These are phyloP conservation scores for Rhizophora apiculata DNA, from an alignment of 345 rosid species.

Conservation along the genomic window DNA sequence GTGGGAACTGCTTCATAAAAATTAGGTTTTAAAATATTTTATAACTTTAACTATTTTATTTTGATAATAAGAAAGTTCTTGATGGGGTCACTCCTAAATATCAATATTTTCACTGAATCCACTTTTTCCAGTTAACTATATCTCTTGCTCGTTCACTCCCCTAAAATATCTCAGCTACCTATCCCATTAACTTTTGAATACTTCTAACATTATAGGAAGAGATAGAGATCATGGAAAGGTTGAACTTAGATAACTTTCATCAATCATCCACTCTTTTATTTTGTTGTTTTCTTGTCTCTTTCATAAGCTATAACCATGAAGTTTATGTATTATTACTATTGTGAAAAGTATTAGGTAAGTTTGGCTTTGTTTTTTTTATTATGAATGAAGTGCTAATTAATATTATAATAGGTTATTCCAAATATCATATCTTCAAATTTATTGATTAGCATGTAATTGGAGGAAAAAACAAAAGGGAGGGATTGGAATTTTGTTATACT, in stretches of 20 bases:
- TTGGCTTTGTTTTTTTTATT: conserved; percentile 1
- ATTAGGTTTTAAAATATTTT: too few species aligned
- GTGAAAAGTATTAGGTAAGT: conserved; percentile 19
- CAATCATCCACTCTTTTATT: background rate
- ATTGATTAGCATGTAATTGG: background rate
- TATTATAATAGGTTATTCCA: background rate
- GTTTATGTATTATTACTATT: conserved; percentile 46
- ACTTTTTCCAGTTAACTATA: too few species aligned
- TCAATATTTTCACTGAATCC: too few species aligned
- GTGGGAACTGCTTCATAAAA: too few species aligned
- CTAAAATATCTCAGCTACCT: too few species aligned
- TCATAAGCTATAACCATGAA: conserved; percentile 25
- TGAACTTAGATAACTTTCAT: conserved; percentile 55
- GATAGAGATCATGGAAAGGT: conserved; percentile 63
- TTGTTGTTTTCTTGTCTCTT: too few species aligned
- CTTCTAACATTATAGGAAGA: conserved; percentile 58
- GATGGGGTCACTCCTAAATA: too few species aligned
- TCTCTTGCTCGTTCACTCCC: too few species aligned
- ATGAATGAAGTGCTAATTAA: background rate
- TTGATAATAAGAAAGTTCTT: too few species aligned
- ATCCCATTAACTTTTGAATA: background rate
- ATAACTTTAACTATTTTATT: too few species aligned
- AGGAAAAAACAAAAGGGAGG: conserved; percentile 80
- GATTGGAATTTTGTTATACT: conserved; percentile 81
- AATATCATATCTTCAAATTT: background rate